Base-by-base conservation (phyloP, 192 early-diverging fungal species). In the Coemansia sp. region DNA sequence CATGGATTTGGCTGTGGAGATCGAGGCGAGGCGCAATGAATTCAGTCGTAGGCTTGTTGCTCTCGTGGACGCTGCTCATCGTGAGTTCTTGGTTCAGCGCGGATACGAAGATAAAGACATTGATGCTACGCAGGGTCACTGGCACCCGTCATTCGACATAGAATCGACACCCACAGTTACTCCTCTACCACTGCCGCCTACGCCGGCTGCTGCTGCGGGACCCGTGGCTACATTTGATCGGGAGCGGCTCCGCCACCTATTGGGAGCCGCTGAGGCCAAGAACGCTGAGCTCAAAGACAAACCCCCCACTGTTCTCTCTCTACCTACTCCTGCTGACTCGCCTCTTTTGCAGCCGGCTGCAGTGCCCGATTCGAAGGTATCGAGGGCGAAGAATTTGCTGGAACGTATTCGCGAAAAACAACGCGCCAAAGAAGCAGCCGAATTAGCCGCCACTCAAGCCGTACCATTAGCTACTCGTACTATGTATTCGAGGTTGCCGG, bases 351-450 rank as follows among this genome's bases (percentile, higher is more conserved):
- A 66, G 9, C 66, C 68, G 0, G 43, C 66, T 5, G 27, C 41
- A 0, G 18, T 52, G 57, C 70, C 47, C 40, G 34, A 52, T 15
- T 29, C 50, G 6, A 68, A 65, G 50, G 68, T 57, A 20, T 57
- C 47, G 12, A 24, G 39, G 10, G 81, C 76, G 9, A 55, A 67
- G 16, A 66, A 71, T 24, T 69, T 86, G 27, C 66, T 86, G 9
- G 84, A 81, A 22, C 84, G 84, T 0, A 86, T 86, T 55, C 84
- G 84, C 41, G 79, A 68, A 7, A 86, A 86, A 61, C 79, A 86
- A 52, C 73, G 71, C 12, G 72, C 75, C 27, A 73, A 70, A 16
- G 79, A 81, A 33, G 47, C 36, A 20, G 71, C 66, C 0, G 34
- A 29, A 31, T 24, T 60, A 4, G 39, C 41, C 6, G 41, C 52